A percentile compares a stretch with the other conserved stretches of the same genome.
These are phyloP conservation scores for Paramecium pentaurelia DNA, from an alignment of 73 alveolate genomes.

Conservation along the genomic window DNA sequence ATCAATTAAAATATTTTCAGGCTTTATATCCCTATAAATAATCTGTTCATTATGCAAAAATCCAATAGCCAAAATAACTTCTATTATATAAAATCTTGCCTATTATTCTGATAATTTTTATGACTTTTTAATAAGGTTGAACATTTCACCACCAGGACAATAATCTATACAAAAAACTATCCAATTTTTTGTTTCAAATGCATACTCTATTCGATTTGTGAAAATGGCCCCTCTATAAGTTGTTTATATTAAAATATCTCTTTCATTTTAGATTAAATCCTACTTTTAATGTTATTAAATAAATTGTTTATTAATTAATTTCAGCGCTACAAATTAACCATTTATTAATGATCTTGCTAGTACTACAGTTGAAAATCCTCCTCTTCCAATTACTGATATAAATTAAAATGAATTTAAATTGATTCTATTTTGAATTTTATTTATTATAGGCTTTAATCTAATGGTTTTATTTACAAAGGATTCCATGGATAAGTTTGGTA, in stretches of 20 bases:
- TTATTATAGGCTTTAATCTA: neutral
- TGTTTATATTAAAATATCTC: constrained; percentile 40
- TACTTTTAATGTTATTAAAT: constrained; percentile 45
- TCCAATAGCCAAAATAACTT: constrained; percentile 54
- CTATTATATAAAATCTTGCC: neutral
- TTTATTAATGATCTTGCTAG: constrained; percentile 68
- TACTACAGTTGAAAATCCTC: constrained; percentile 78
- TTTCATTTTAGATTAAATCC: constrained; percentile 38
- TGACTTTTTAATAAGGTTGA: constrained; percentile 70
- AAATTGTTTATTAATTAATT: constrained; percentile 61
- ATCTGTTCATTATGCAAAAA: constrained; percentile 60
- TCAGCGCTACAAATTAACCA: constrained; percentile 77
- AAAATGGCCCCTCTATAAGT: constrained; percentile 25
- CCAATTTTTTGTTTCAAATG: constrained; percentile 58
- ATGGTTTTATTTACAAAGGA: neutral
- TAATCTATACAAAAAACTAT: constrained; percentile 68
- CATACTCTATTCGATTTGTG: constrained; percentile 33
- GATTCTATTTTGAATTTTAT: neutral
- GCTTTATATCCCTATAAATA: constrained; percentile 75
- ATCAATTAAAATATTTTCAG: constrained; percentile 79
- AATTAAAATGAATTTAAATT: constrained; percentile 65
- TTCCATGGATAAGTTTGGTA: neutral
- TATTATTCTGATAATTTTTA: constrained; percentile 60
- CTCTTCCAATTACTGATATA: constrained; percentile 78
- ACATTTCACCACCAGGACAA: constrained; percentile 89